Evolutionary conservation across 2,329 filamentous ascomycete species (phyloP), one percentile per base, ranked within the genome.

Genomic region (Harringtonia aguacate): DNA sequence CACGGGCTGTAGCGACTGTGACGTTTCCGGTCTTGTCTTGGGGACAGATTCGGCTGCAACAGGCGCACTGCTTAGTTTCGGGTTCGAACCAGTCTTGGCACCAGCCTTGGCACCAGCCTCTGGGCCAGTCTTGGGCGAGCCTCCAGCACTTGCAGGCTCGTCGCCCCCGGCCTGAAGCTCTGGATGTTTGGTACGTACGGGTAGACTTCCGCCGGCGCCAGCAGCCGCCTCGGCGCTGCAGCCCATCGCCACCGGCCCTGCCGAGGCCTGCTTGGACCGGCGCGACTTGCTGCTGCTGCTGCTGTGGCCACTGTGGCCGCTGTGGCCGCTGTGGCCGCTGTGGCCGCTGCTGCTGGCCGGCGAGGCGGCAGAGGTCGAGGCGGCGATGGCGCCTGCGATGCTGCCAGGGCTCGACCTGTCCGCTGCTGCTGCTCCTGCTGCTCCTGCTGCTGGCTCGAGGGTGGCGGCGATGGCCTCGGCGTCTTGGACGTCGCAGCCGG

Each of bases 401-500:
- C 44, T 39, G 20, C 44, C 42, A n/a, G n/a, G n/a, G 35, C 46
- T 42, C 12, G 31, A 36, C 17, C 9, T 40, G 15, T 15, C 36
- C 12, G 28, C 10, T 13, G 10, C 2, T 4, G 22, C 17, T 22
- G 14, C n/a, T 18, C 17, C 35, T 13, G 17, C 15, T 8, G 14
- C 1, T 3, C 20, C 14, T 17, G 28, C 4, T 21, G 30, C 8
- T 6, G 52, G 43, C 14, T 40, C 18, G 8, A 49, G 24, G 7
- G 37, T 31, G 2, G 20, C 64, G 4, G 81, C 64, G n/a, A 88
- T 65, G 28, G 81, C 73, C 20, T 69, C 64, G 21, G 75, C 75
- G 3, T 72, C 71, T 24, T 81, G 67, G 3, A 81, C 68, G 37
- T 79, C 75, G 38, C 84, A 87, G 27, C 84, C 86, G 48, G 89